Evolutionary conservation across 768 basidiomycete genomes (phyloP).

Genomic region (Russula dissimulans): DNA sequence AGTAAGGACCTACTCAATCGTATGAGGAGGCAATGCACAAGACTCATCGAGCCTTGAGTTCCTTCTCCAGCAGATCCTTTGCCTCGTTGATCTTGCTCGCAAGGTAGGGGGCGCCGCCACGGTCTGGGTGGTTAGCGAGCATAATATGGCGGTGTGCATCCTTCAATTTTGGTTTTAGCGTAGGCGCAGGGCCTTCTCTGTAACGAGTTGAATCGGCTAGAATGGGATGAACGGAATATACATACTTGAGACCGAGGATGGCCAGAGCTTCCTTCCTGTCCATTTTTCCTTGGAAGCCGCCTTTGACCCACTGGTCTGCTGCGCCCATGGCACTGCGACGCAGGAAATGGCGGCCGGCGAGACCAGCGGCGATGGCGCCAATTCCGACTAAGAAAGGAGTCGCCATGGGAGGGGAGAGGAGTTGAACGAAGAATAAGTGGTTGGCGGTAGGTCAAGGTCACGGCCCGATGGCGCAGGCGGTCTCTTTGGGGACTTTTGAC

Average conservation of each 20-base stretch:
- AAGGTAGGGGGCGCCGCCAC: constrained; percentile 96
- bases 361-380: constrained; percentile 65
- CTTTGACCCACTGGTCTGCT: constrained; percentile 81
- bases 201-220: not conserved
- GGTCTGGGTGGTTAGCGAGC: constrained; percentile 97
- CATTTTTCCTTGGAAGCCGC: constrained; percentile 95
- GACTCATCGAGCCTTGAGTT: constrained; percentile 40
- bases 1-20: not conserved
- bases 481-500: too few relatives aligned
- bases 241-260: constrained; percentile 88
- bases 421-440: too few relatives aligned
- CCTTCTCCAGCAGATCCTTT: constrained; percentile 82
- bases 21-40: not conserved
- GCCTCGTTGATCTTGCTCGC: constrained; percentile 99
- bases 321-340: constrained; percentile 54
- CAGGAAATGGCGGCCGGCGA: constrained; percentile 64
- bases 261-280: constrained; percentile 88
- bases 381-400: constrained; percentile 71
- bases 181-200: constrained; percentile 73
- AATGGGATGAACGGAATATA: constrained; percentile 17
- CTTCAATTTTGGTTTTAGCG: constrained; percentile 70
- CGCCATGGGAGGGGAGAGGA: constrained; percentile 41
- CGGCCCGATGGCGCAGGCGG: too few relatives aligned
- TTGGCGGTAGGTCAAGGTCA: too few relatives aligned
- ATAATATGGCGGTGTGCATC: constrained; percentile 96